Evolutionary conservation across 306 rosid genomes (phyloP).

Genomic region (Cucumis melo): DNA sequence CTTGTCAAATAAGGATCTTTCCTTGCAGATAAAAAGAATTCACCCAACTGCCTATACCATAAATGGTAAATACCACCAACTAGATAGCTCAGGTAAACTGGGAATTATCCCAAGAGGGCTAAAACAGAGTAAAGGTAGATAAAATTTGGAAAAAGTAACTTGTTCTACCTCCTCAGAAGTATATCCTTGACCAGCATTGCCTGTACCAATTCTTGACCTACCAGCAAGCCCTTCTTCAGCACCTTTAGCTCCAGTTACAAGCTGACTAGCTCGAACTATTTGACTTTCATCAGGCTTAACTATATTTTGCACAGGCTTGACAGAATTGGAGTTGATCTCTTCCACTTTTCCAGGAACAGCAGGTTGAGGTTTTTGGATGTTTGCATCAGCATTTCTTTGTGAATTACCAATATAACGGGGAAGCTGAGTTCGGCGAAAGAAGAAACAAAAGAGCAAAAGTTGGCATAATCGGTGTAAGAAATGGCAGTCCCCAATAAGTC

Average conservation of each 20-base stretch:
- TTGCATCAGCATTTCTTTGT: slow-evolving; percentile 63
- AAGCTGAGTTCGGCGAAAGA: slow-evolving; percentile 80
- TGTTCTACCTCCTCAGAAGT: slow-evolving; percentile 77
- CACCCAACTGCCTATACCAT: not conserved
- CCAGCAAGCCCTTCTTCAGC: slow-evolving; percentile 64
- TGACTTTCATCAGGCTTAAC: slow-evolving; percentile 66
- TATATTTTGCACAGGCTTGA: slow-evolving; percentile 46
- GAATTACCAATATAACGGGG: slow-evolving; percentile 58
- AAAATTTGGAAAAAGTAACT: not conserved
- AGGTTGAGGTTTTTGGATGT: slow-evolving; percentile 55
- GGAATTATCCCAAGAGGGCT: not conserved
- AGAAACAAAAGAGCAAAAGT: slow-evolving; percentile 89
- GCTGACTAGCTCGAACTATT: slow-evolving; percentile 47
- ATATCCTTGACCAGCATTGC: slow-evolving; percentile 99
- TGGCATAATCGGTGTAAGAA: slow-evolving; percentile 95
- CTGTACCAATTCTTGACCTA: slow-evolving; percentile 72
- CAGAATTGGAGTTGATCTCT: slow-evolving; percentile 33
- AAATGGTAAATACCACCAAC: not conserved
- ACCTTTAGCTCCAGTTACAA: slow-evolving; percentile 55
- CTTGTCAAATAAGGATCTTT: not conserved
- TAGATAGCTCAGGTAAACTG: not conserved
- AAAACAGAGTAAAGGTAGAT: not conserved
- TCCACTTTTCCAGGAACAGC: slow-evolving; percentile 67
- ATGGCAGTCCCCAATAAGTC: slow-evolving; percentile 97
- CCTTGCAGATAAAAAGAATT: not conserved